Percentiles rank a stretch among this genome's conserved stretches.
These are phyloP conservation scores for Cordyceps militaris DNA, from an alignment of 2,329 filamentous ascomycete genomes.

Conservation along the genomic window DNA sequence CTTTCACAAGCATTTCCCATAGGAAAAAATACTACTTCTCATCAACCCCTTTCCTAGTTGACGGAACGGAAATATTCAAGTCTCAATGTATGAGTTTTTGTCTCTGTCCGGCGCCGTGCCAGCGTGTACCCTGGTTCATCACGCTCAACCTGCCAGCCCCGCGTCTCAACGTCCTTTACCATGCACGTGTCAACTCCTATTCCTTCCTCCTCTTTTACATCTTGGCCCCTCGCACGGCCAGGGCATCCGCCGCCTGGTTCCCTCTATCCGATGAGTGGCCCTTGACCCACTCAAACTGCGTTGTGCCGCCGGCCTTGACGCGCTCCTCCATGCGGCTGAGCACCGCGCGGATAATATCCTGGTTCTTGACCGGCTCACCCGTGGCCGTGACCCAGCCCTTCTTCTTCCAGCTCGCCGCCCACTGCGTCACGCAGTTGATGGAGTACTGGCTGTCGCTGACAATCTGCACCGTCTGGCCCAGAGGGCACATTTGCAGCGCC, in stretches of 20 bases:
- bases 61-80: not conserved
- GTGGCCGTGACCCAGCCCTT: slow-evolving; percentile 71
- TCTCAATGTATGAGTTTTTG: not conserved
- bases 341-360: slow-evolving; percentile 71
- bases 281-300: slow-evolving; percentile 81
- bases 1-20: not conserved
- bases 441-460: slow-evolving; percentile 86
- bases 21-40: not conserved
- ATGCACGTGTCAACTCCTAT: not conserved
- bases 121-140: not conserved
- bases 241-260: slow-evolving; percentile 71
- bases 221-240: slow-evolving; percentile 53
- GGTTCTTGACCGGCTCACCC: slow-evolving; percentile 72
- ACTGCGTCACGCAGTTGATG: slow-evolving; percentile 81
- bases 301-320: slow-evolving; percentile 50
- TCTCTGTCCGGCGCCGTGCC: not conserved
- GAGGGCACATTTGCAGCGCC: slow-evolving; percentile 68
- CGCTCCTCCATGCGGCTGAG: slow-evolving; percentile 65
- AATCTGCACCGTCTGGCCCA: slow-evolving; percentile 64
- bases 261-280: slow-evolving; percentile 68
- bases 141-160: not conserved
- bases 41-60: not conserved
- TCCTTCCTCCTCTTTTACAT: slow-evolving; percentile 15
- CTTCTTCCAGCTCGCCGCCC: slow-evolving; percentile 70
- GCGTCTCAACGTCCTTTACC: not conserved